Evolutionary conservation across 352 stramenopile genomes (phyloP).

Genomic region (Phytopythium litorale): DNA sequence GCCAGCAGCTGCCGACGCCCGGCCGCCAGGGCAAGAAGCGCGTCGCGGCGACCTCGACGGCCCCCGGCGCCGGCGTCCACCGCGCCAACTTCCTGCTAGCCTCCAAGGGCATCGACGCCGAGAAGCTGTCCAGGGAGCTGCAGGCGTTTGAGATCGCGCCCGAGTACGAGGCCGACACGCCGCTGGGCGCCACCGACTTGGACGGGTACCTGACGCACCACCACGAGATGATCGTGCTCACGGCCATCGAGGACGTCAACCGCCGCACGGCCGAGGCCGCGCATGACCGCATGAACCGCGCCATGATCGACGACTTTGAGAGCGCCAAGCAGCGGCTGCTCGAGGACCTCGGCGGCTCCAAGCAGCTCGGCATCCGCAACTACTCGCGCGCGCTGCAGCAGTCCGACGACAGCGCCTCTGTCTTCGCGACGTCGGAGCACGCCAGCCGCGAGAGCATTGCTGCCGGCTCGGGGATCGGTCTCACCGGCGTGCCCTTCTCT

Average conservation of each 20-base stretch:
- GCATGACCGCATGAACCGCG: conserved; percentile 82
- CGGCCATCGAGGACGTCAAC: conserved; percentile 86
- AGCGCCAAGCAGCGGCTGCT: conserved; percentile 68
- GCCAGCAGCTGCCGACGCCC: conserved; percentile 26
- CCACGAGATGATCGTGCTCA: conserved; percentile 91
- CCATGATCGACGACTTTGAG: conserved; percentile 87
- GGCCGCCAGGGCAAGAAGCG: conserved; percentile 42
- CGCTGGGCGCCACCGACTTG: conserved; percentile 82
- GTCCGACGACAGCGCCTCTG: conserved; percentile 29
- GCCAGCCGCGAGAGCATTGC: conserved; percentile 29
- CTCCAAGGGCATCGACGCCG: conserved; percentile 80
- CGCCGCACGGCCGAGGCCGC: conserved; percentile 73
- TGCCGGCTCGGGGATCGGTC: conserved; percentile 31
- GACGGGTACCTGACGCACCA: conserved; percentile 87
- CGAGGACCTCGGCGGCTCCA: conserved; percentile 61
- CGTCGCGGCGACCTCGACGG: conserved; percentile 7
- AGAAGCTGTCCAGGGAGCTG: conserved; percentile 84
- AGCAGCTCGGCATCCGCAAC: conserved; percentile 64
- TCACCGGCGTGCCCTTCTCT: conserved; percentile 43
- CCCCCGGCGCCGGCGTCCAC: conserved; percentile 23
- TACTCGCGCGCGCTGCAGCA: conserved; percentile 59
- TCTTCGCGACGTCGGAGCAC: conserved; percentile 39
- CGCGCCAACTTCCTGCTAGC: conserved; percentile 85
- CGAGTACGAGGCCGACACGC: conserved; percentile 74
- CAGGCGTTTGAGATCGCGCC: conserved; percentile 73